phyloP scores from a whole-genome alignment of 78 protist species.

The Dictyostelium citrinum region DNA sequence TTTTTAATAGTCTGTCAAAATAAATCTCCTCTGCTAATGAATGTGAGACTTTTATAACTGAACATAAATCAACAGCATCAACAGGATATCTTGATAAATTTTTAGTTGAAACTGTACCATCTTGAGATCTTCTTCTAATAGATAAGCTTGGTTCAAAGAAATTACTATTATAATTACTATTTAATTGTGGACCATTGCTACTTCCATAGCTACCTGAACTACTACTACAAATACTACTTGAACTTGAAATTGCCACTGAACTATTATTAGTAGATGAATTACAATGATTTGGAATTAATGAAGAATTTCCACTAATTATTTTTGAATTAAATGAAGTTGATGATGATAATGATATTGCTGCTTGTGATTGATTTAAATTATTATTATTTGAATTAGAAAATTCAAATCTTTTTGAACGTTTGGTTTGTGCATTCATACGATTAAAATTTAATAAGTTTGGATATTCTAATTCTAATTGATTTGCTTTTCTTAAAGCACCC shows the following conservation, averaged over 20 bases:
- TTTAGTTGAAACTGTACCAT: not conserved
- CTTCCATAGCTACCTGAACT: not conserved
- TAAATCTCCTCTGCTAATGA: constrained; percentile 68
- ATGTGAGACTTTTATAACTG: constrained; percentile 54
- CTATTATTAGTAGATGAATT: not conserved
- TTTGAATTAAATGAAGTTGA: not conserved
- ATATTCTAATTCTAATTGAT: constrained; percentile 25
- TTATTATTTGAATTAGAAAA: not conserved
- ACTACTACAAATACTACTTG: not conserved
- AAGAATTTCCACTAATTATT: not conserved
- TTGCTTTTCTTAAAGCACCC: constrained; percentile 15
- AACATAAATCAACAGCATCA: constrained; percentile 45
- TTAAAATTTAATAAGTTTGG: constrained; percentile 4
- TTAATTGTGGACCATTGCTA: not conserved
- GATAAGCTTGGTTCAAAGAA: constrained; percentile 36
- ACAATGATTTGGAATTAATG: not conserved
- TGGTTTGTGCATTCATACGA: not conserved
- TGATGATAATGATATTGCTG: not conserved
- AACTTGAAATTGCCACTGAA: not conserved
- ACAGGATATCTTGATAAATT: constrained; percentile 11
- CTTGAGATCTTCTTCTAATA: constrained; percentile 47
- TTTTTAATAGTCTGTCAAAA: constrained; percentile 26
- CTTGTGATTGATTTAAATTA: not conserved
- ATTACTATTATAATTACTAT: not conserved
- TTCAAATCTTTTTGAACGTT: not conserved